These are phyloP conservation scores for Leishmania lainsoni DNA, from an alignment of 208 protist genomes.

Conservation along the genomic window DNA sequence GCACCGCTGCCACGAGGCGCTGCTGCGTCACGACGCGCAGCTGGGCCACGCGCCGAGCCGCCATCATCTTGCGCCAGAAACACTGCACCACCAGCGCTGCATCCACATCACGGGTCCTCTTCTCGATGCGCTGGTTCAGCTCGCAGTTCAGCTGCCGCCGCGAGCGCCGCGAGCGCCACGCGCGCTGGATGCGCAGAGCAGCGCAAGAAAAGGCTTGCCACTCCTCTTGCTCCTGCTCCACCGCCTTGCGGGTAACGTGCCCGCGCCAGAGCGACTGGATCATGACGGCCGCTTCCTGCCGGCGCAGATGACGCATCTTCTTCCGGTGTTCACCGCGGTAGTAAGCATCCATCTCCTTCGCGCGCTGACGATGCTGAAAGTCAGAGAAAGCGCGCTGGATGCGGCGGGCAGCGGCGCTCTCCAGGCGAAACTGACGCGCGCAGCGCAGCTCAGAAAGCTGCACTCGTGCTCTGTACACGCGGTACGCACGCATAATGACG, in stretches of 20 bases:
- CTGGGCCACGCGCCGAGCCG: conserved; percentile 47
- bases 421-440: conserved; percentile 23
- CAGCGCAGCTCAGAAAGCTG: conserved; percentile 55
- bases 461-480: conserved; percentile 49
- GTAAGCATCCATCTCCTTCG: conserved; percentile 61
- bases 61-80: conserved; percentile 85
- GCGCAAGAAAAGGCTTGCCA: conserved; percentile 25
- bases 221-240: conserved; percentile 33
- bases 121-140: conserved; percentile 33
- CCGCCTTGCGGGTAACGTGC: conserved; percentile 57
- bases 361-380: conserved; percentile 39
- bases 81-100: conserved; percentile 81
- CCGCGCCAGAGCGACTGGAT: conserved; percentile 89
- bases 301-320: conserved; percentile 60
- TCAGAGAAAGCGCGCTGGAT: conserved; percentile 64
- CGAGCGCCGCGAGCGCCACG: conserved; percentile 46
- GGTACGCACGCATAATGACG: conserved; percentile 58
- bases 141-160: conserved; percentile 41
- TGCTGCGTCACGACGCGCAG: conserved; percentile 37
- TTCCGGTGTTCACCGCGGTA: conserved; percentile 55
- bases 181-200: conserved; percentile 63
- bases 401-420: conserved; percentile 43
- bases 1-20: conserved; percentile 29
- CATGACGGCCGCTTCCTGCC: conserved; percentile 60
- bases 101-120: conserved; percentile 26